Evolutionary conservation across 352 stramenopile species (phyloP), one percentile per base, ranked within the genome.

Genomic region (Thalassiosira sp.): DNA sequence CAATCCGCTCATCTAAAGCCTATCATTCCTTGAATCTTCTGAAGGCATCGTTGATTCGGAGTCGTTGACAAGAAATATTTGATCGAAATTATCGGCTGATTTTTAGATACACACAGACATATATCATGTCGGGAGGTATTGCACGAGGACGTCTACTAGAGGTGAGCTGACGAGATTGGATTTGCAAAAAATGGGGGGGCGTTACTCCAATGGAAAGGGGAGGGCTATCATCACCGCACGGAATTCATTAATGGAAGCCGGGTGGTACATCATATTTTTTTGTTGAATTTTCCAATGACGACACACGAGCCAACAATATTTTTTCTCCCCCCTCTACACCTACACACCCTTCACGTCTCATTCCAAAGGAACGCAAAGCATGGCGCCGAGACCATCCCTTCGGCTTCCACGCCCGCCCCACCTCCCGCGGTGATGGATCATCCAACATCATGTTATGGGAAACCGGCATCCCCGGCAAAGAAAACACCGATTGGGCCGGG

Each of bases 361-460:
- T 64, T 10, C 11, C 31, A 58, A 49, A 92, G 82, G 86, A 92
- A 74, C 81, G 84, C 37, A 90, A 90, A 48, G 95, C 96, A 73
- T 98, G 94, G 96, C 90, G 95, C 51, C 85, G 93, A 56, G 95
- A 98, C 85, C 95, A 98, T 89, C 95, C 95, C 18, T 95, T 93
- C 70, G 96, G 96, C 15, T 99, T 99, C 87, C 98, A 97, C 89
- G 97, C 97, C n/a, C 91, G 95, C 3, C 97, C 96, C 3, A 81
- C 93, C 8, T 82, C 91, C 35, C 96, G 90, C 61, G 93, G 95
- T 5, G 97, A 99, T 74, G 96, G 95, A 53, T 98, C 95, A 40
- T 94, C 95, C 5, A 97, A 99, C 86, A 92, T 99, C 65, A 98
- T 99, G 95, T 65, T 51, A 20, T 99, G 97, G 97, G 92, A 98